These are phyloP conservation scores for Fusarium sp. DNA, from an alignment of 2,329 filamentous ascomycete species.

Conservation along the genomic window DNA sequence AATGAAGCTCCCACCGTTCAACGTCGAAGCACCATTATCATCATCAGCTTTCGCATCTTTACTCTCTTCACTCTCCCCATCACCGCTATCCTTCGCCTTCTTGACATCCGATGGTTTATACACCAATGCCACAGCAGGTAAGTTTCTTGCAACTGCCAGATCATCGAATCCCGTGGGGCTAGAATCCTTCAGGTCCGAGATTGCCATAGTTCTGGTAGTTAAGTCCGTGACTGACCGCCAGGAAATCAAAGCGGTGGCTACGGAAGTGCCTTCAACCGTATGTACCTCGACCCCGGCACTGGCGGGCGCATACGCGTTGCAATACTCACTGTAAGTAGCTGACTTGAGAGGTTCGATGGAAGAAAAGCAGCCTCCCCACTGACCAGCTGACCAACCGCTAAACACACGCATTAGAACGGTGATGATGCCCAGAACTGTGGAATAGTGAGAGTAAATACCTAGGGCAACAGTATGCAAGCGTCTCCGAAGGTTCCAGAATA, in stretches of 20 bases:
- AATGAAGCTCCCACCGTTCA: not conserved
- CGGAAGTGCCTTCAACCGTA: conserved; percentile 6
- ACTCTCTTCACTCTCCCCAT: too few species aligned
- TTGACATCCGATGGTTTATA: conserved; percentile 24
- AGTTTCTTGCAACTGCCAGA: not conserved
- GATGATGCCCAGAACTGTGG: accelerated
- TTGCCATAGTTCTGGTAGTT: not conserved
- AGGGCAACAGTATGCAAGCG: conserved; percentile 43
- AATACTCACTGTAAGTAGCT: not conserved
- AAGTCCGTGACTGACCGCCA: not conserved
- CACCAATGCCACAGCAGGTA: conserved; percentile 33
- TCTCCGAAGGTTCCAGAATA: conserved; percentile 27
- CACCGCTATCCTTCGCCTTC: not conserved
- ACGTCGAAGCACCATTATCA: not conserved
- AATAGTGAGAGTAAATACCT: conserved; percentile 19
- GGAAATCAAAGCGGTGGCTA: not conserved
- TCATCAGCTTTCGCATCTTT: not conserved
- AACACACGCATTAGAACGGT: not conserved
- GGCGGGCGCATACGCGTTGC: accelerated
- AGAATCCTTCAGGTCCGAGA: not conserved
- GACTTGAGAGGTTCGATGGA: conserved; percentile 6
- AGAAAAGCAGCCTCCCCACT: conserved; percentile 19
- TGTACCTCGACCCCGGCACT: not conserved
- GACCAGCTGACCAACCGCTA: conserved; percentile 35
- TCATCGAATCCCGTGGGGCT: not conserved